Percentiles rank a stretch among this genome's conserved stretches.
These are phyloP conservation scores for Pleurotus platypus DNA, from an alignment of 768 basidiomycete genomes.

Conservation along the genomic window DNA sequence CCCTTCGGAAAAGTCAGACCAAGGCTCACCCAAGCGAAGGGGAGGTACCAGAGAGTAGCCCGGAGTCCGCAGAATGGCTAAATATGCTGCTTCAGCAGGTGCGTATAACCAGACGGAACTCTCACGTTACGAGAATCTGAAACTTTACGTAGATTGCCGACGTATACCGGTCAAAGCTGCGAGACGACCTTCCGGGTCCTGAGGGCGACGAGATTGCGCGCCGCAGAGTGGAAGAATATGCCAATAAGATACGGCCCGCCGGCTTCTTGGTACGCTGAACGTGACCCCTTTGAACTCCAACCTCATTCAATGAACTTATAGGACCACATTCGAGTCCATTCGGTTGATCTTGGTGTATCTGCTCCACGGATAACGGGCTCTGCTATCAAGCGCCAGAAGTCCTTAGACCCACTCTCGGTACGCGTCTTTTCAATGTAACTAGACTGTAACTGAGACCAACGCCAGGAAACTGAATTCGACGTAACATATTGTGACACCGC, in stretches of 20 bases:
- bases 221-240: slow-evolving; percentile 72
- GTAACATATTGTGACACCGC: slow-evolving; percentile 80
- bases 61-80: slow-evolving; percentile 90
- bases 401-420: slow-evolving; percentile 24
- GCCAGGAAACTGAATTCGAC: slow-evolving; percentile 78
- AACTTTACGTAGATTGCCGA: slow-evolving; percentile 51
- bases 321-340: slow-evolving; percentile 86
- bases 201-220: slow-evolving; percentile 86
- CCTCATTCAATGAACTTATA: slow-evolving; percentile 23
- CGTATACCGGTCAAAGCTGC: slow-evolving; percentile 73
- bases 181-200: slow-evolving; percentile 61
- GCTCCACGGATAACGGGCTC: slow-evolving; percentile 80
- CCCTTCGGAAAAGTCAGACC: slow-evolving; percentile 32
- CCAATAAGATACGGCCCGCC: slow-evolving; percentile 72
- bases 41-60: slow-evolving; percentile 22
- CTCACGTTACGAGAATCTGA: not conserved
- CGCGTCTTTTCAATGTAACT: slow-evolving; percentile 15
- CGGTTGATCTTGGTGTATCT: slow-evolving; percentile 75
- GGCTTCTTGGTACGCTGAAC: slow-evolving; percentile 56
- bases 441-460: slow-evolving; percentile 10
- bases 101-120: slow-evolving; percentile 11
- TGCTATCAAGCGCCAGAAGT: slow-evolving; percentile 37
- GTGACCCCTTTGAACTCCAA: not conserved
- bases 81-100: slow-evolving; percentile 85
- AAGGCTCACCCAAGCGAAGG: slow-evolving; percentile 15